Base-by-base conservation (phyloP, 2,329 filamentous ascomycete genomes). In the Berkeleyomyces basicola region DNA sequence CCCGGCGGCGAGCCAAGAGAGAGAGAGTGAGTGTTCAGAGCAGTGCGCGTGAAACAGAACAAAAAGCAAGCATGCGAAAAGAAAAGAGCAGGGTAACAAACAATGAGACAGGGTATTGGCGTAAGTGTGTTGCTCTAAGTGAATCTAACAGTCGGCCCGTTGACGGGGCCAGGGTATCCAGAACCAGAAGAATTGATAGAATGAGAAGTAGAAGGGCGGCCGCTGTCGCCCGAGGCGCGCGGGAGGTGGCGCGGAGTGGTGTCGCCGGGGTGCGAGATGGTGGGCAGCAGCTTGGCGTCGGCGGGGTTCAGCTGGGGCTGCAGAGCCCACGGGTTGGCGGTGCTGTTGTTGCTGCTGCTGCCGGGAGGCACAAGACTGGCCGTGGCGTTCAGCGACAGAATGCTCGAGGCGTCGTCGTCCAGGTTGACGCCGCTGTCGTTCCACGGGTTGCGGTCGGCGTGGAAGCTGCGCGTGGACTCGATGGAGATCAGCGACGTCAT, bases 351-450 rank as follows among this genome's bases (percentile, higher is more conserved):
- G 39, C 57, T 57, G 36, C 63, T 64, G 36, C 63, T 64, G 7
- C 63, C 63, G 44, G 63, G 63, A 11, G 63, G 59, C 4, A 62
- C 59, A 59, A 64, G 55, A 23, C 14, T 53, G 49, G 10, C 33
- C 16, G 16, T 36, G 36, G 16, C 31, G 36, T 57, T 64, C 5
- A 60, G 47, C 14, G 63, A 64, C 31, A 64, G 3, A 31, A 64
- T 64, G 53, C 63, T 64, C 14, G 63, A 62, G 39, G 46, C 51
- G 67, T 96, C 90, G 70, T 96, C 92, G 66, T 88, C 80, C 68
- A 96, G 83, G 72, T 96, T 96, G 71, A 96, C 90, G 69, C 91
- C 92, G 71, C 90, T 95, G 73, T 97, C 92, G 73, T 96, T 96
- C 92, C 92, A 97, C 66, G 91, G 91, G 75, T 96, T 96, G 74